Evolutionary conservation across 306 rosid genomes (phyloP), one percentile per base, ranked within the genome.

Genomic region (Sicyos edulis): DNA sequence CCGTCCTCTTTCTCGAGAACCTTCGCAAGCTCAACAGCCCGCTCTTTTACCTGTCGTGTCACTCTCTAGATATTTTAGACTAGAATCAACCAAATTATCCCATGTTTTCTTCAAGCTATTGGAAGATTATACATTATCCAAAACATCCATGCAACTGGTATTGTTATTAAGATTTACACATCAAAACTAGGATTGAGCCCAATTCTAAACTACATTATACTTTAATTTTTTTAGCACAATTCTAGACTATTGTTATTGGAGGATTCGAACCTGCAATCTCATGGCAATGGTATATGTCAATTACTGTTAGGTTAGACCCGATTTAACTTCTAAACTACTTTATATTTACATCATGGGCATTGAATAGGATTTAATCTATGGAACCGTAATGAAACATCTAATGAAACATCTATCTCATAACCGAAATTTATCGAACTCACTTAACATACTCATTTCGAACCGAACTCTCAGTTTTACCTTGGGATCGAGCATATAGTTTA

Each of bases 1-100:
- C 98, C 98, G 71, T 93, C 98, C 83, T 93, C 98, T n/a, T 83
- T 85, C 76, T 90, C 91, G 92, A 93, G 87, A 64, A 88, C 93
- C 86, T 79, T 88, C 10, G 98, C 89, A 64, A 93, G 91, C 72
- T 90, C 87, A 10, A 85, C 15, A 13, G 96, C 95, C 16, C 87
- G 79, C 57, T 82, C 87, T 84, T 93, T 90, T 78, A 93, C 96
- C 98, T 93, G 83, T 42, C 68, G 82, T 78, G 44, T 55, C 77
- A 55, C 54, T 42, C 51, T 51, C 22, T 34, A 37, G 5, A 61
- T 55, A 54, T 11, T 6, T 19, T 59, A 10, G 5, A 9, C 49
- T 22, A 70, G 65, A 49, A 61, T 8, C 58, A 76, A 80, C 51
- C 66, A 53, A 56, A 21, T 19, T 19, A 42, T 64, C 53, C 6